A percentile compares a stretch with the other conserved stretches of the same genome.
phyloP scores from a whole-genome alignment of 768 basidiomycete genomes.

The Mycena leptocephala region DNA sequence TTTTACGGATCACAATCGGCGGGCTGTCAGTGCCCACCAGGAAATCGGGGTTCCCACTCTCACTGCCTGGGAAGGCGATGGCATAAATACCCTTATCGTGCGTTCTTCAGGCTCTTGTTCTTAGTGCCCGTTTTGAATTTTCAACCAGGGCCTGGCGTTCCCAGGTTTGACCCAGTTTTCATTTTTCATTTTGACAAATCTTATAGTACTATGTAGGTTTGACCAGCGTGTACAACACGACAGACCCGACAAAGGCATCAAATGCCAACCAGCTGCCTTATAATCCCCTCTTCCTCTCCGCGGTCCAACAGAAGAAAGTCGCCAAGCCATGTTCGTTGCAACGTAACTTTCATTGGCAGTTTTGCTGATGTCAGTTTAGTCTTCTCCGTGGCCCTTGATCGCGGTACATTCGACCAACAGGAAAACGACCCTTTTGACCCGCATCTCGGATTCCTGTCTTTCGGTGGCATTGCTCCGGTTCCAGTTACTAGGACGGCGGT shows the following conservation, averaged over 20 bases:
- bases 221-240: slow-evolving; percentile 41
- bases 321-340: slow-evolving; percentile 32
- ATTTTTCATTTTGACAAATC: no score
- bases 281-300: slow-evolving; percentile 37
- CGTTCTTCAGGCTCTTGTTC: not conserved
- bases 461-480: slow-evolving; percentile 44
- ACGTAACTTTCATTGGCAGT: not conserved
- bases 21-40: slow-evolving; percentile 35
- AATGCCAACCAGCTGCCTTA: slow-evolving; percentile 30
- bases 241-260: slow-evolving; percentile 37
- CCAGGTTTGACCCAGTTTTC: no score
- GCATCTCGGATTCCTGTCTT: slow-evolving; percentile 42
- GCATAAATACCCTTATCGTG: slow-evolving; percentile 33
- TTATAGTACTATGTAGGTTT: no score
- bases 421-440: slow-evolving; percentile 39
- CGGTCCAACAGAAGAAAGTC: slow-evolving; percentile 35
- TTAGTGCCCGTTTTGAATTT: not conserved
- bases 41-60: slow-evolving; percentile 38
- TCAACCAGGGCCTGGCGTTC: slow-evolving; percentile 36
- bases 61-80: slow-evolving; percentile 41
- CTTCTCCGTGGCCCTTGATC: slow-evolving; percentile 42
- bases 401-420: slow-evolving; percentile 38
- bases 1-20: slow-evolving; percentile 34
- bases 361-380: slow-evolving; percentile 10
- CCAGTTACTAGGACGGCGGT: slow-evolving; percentile 26